These are phyloP conservation scores for Phytopythium aichiense DNA, from an alignment of 352 stramenopile genomes.

Conservation along the genomic window DNA sequence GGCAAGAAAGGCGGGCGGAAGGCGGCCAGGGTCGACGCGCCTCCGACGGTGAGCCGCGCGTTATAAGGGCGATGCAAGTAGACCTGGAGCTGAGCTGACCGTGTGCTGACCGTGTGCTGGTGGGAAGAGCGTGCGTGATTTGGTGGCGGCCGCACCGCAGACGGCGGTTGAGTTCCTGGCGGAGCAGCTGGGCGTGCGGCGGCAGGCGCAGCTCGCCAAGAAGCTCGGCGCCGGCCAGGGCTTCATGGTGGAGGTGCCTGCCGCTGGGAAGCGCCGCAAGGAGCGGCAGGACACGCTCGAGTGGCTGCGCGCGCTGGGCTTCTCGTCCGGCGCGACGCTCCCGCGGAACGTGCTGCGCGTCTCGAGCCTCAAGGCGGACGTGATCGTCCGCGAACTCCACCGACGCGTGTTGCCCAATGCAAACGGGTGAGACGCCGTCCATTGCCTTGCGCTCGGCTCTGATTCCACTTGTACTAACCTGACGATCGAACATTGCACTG, in stretches of 20 bases:
- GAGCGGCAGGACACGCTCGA: conserved; percentile 27
- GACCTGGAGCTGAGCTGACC: not conserved
- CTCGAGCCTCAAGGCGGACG: conserved; percentile 52
- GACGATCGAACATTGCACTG: not conserved
- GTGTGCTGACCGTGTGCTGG: not conserved
- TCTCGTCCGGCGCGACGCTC: conserved; percentile 30
- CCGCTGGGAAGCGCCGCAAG: conserved; percentile 9
- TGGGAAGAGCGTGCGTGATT: conserved; percentile 32
- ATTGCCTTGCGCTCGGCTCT: no score
- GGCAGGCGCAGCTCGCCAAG: conserved; percentile 39
- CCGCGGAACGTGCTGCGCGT: conserved; percentile 40
- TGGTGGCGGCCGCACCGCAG: conserved; percentile 36
- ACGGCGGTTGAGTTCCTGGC: conserved; percentile 55
- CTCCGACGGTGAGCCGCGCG: not conserved
- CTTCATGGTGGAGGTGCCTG: conserved; percentile 46
- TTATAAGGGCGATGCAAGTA: not conserved
- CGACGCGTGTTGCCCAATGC: conserved; percentile 16
- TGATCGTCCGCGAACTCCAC: conserved; percentile 49
- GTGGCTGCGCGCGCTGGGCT: conserved; percentile 55
- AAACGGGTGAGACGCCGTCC: not conserved
- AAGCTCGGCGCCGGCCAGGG: conserved; percentile 58
- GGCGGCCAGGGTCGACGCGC: not conserved
- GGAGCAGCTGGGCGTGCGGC: conserved; percentile 37
- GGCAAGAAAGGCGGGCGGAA: conserved; percentile 9
- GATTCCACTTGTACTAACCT: not conserved